Evolutionary conservation across 2,329 filamentous ascomycete genomes (phyloP).

Genomic region (Aspergillus tamarii): DNA sequence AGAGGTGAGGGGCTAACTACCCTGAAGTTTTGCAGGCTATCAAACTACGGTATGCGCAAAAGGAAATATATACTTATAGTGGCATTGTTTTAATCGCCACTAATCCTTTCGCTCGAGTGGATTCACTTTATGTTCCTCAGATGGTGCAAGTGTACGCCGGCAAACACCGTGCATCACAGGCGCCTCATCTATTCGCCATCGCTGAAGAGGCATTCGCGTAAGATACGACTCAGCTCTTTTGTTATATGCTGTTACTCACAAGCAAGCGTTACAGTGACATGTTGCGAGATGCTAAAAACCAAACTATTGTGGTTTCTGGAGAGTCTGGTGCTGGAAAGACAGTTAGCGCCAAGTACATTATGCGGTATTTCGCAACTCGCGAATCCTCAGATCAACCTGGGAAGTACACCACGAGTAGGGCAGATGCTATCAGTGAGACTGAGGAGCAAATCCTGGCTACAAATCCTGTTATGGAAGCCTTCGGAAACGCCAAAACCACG

Average conservation of each 20-base stretch:
- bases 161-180: conserved; percentile 93
- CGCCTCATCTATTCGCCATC: conserved; percentile 97
- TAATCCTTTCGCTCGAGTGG: conserved; percentile 95
- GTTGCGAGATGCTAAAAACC: conserved; percentile 92
- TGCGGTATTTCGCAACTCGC: conserved; percentile 98
- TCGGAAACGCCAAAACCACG: conserved; percentile 99
- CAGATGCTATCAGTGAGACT: conserved; percentile 90
- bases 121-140: conserved; percentile 96
- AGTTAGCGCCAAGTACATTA: conserved; percentile 99
- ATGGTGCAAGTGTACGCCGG: conserved; percentile 99
- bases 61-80: conserved; percentile 99
- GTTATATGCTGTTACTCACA: conserved; percentile 41
- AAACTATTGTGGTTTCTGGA: conserved; percentile 98
- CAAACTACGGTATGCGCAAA: conserved; percentile 93
- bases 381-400: conserved; percentile 88
- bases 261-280: conserved; percentile 70
- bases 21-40: conserved; percentile 88
- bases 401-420: conserved; percentile 72
- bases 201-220: conserved; percentile 98
- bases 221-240: conserved; percentile 34
- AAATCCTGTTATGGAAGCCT: conserved; percentile 99
- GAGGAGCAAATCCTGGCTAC: conserved; percentile 98
- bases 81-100: conserved; percentile 98
- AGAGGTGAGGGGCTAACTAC: conserved; percentile 24
- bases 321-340: conserved; percentile 99